Percentiles rank a stretch among this genome's conserved stretches.
These are phyloP conservation scores for Myochromella boudieri DNA, from an alignment of 768 basidiomycete species.

Conservation along the genomic window DNA sequence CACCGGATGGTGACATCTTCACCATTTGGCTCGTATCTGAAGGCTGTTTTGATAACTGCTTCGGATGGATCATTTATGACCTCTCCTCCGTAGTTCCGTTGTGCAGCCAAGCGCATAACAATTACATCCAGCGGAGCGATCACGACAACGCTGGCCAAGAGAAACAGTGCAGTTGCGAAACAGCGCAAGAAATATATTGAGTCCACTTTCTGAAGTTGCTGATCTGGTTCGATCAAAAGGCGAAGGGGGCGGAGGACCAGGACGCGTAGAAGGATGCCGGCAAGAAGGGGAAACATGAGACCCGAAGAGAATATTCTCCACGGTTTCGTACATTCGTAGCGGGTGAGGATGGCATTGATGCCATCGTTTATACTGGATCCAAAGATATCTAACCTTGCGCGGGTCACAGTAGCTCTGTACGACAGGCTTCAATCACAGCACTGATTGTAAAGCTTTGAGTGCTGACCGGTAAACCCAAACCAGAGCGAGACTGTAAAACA, in stretches of 20 bases:
- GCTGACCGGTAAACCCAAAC: slow-evolving; percentile 21
- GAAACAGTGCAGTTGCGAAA: slow-evolving; percentile 3
- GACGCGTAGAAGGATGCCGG: slow-evolving; percentile 34
- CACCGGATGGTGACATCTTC: not conserved
- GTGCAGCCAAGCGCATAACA: slow-evolving; percentile 23
- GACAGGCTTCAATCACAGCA: not conserved
- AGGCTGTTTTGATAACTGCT: too few species aligned
- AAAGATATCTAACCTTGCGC: slow-evolving; percentile 50
- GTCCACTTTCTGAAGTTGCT: not conserved
- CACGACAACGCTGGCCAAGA: slow-evolving; percentile 17
- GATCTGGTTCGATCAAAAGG: not conserved
- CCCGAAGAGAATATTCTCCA: slow-evolving; percentile 60
- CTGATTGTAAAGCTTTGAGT: not conserved
- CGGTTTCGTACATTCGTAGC: slow-evolving; percentile 57
- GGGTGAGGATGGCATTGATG: slow-evolving; percentile 52
- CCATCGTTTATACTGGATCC: slow-evolving; percentile 40
- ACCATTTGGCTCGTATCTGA: too few species aligned
- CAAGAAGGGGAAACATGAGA: slow-evolving; percentile 41
- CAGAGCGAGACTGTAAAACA: slow-evolving; percentile 14
- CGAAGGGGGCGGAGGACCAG: slow-evolving; percentile 28
- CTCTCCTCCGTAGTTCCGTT: slow-evolving; percentile 15
- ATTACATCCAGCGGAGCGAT: slow-evolving; percentile 26
- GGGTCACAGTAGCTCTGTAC: slow-evolving; percentile 48
- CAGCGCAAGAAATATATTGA: not conserved
- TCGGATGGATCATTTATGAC: too few species aligned